Percentiles rank a stretch among this genome's conserved stretches.
These are phyloP conservation scores for Candida mattraensis DNA, from an alignment of 805 yeast species.

Conservation along the genomic window DNA sequence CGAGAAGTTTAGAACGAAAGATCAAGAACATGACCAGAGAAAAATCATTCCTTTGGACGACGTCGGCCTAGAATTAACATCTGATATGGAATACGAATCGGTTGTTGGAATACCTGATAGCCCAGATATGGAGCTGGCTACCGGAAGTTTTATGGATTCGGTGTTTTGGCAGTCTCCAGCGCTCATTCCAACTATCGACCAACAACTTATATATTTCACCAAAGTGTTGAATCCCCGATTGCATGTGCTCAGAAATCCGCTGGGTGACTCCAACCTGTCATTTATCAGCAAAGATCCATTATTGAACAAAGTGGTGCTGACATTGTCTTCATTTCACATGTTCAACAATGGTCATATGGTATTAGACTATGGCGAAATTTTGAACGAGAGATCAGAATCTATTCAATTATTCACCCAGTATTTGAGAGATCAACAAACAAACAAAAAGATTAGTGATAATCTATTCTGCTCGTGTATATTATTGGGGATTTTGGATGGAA, in stretches of 20 bases:
- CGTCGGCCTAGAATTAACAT: no score
- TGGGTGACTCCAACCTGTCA: conserved; percentile 5
- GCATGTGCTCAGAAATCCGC: conserved; percentile 22
- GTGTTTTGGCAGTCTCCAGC: no score
- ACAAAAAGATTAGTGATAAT: conserved; percentile 4
- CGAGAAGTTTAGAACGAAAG: no score
- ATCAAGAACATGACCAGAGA: no score
- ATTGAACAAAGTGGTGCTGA: conserved; percentile 19
- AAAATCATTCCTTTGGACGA: no score
- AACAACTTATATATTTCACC: conserved; percentile 24
- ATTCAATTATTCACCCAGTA: conserved; percentile 16
- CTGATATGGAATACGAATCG: no score
- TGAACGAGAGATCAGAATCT: conserved; percentile 14
- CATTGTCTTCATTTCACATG: conserved; percentile 27
- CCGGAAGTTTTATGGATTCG: no score
- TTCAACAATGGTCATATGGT: conserved; percentile 8
- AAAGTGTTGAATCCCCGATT: conserved; percentile 26
- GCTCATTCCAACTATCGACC: conserved; percentile 6
- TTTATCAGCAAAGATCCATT: conserved; percentile 15
- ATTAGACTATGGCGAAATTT: conserved; percentile 8
- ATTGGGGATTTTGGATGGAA: conserved; percentile 28
- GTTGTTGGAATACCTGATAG: conserved; percentile 1
- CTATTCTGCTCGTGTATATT: conserved; percentile 25
- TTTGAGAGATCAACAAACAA: conserved; percentile 7
- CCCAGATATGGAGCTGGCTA: background rate